Conservation (phyloP, 2,329 filamentous ascomycete species). For the Ceratocystis ficicola region DNA sequence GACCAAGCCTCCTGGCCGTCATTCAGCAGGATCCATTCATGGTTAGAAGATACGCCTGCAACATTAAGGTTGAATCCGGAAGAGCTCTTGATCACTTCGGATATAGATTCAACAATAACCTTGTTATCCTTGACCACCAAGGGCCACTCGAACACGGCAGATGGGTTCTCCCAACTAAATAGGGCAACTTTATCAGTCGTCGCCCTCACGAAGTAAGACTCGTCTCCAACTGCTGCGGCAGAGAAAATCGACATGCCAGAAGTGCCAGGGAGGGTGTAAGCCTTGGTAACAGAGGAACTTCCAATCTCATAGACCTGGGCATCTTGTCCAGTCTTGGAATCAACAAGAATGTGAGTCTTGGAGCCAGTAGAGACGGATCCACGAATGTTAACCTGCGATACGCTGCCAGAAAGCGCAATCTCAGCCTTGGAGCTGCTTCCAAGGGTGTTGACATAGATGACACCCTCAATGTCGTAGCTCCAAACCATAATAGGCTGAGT, state of each 20-base stretch:
- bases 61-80: slow-evolving; percentile 59
- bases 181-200: slow-evolving; percentile 62
- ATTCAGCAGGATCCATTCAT: slow-evolving; percentile 72
- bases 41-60: slow-evolving; percentile 41
- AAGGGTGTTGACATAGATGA: slow-evolving; percentile 60
- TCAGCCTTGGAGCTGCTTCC: slow-evolving; percentile 46
- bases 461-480: slow-evolving; percentile 45
- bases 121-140: slow-evolving; percentile 37
- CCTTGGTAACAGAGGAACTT: slow-evolving; percentile 36
- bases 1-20: slow-evolving; percentile 74
- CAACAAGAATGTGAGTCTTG: slow-evolving; percentile 71
- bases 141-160: slow-evolving; percentile 63
- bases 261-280: slow-evolving; percentile 65
- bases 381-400: slow-evolving; percentile 51
- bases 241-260: slow-evolving; percentile 63
- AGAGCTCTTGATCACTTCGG: slow-evolving; percentile 68
- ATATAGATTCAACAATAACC: slow-evolving; percentile 53
- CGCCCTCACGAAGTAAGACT: slow-evolving; percentile 80
- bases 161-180: slow-evolving; percentile 63
- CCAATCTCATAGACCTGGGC: slow-evolving; percentile 56
- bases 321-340: slow-evolving; percentile 64
- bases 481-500: slow-evolving; percentile 64
- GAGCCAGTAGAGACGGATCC: slow-evolving; percentile 61
- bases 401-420: slow-evolving; percentile 38
- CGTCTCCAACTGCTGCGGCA: slow-evolving; percentile 61